Evolutionary conservation across 2,329 filamentous ascomycete genomes (phyloP), one percentile per base, ranked within the genome.

Genomic region (Diaporthe caulivora): DNA sequence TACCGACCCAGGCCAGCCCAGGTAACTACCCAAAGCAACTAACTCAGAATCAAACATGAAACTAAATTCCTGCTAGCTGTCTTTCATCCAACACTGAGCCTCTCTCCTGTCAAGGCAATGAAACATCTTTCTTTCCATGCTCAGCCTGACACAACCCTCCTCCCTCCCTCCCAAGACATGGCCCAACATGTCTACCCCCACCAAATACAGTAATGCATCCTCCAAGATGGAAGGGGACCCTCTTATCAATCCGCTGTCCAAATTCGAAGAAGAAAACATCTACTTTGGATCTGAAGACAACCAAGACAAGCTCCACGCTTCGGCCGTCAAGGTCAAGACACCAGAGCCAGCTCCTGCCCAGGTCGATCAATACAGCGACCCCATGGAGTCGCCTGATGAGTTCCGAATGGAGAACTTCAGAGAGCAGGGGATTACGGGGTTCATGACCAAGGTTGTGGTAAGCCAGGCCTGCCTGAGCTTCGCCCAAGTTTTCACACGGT

Each of bases 381-480:
- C 62, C 18, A 2, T 24, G 7, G 68, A 71, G 24, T 34, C 40
- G 17, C 68, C 68, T 0, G 44, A 58, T 8, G 44, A 53, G 31
- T 18, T n/a, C 54, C 31, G 13, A 6, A 21, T 34, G 49, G 68
- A 47, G 2, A 4, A 34, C 8, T 7, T 49, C 44, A 71, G 1
- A n/a, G 31, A 40, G 10, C n/a, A 49, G 7, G 55, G 44, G 15
- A 24, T 71, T 3, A 21, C 44, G 21, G 55, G 31, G 2, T 71
- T 71, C 55, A 53, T 71, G 24, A 17, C 2, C 44, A 49, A 51
- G 37, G 55, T 62, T 3, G 11, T 17, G 13, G 68, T 71, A 51
- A 42, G 68, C 53, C 34, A 37, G 34, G 55, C 10, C 10, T 29
- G 24, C 9, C 17, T n/a, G 2, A 29, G 31, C 3, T 24, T 34